phyloP scores from a whole-genome alignment of 148 eudicot genomes.

The Chenopodium album region DNA sequence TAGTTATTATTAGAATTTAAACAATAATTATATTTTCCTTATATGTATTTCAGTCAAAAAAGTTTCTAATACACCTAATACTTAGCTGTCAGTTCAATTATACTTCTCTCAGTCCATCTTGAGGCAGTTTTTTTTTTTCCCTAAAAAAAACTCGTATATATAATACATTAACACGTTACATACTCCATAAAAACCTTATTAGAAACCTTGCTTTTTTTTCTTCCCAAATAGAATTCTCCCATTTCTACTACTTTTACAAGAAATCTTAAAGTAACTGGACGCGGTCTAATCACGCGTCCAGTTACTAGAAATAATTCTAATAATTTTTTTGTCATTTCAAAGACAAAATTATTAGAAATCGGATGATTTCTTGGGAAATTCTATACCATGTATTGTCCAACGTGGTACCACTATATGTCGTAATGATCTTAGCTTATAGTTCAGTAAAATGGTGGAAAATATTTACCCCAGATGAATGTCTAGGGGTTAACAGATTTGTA shows the following conservation, averaged over 20 bases:
- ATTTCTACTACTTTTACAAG: no score
- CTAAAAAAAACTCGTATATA: not conserved
- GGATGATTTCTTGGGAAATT: slow-evolving; percentile 54
- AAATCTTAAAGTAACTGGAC: no score
- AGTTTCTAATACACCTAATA: not conserved
- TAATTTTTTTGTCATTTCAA: not conserved
- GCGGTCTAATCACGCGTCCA: no score
- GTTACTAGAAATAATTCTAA: no score
- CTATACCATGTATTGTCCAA: slow-evolving; percentile 78
- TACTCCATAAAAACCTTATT: not conserved
- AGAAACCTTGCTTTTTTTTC: not conserved
- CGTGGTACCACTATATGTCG: slow-evolving; percentile 80
- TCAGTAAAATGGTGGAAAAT: slow-evolving; percentile 95
- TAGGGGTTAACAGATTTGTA: slow-evolving; percentile 77
- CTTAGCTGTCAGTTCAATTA: not conserved
- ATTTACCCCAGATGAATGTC: slow-evolving; percentile 69
- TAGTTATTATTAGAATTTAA: not conserved
- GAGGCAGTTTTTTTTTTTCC: not conserved
- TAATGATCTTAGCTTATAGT: slow-evolving; percentile 82
- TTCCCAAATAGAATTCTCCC: not conserved
- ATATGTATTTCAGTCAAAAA: not conserved
- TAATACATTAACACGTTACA: not conserved
- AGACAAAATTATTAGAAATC: not conserved
- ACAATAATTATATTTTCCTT: not conserved
- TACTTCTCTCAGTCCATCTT: not conserved